Conservation (phyloP, 116 monocot genomes). For the Trichopus zeylanicus region DNA sequence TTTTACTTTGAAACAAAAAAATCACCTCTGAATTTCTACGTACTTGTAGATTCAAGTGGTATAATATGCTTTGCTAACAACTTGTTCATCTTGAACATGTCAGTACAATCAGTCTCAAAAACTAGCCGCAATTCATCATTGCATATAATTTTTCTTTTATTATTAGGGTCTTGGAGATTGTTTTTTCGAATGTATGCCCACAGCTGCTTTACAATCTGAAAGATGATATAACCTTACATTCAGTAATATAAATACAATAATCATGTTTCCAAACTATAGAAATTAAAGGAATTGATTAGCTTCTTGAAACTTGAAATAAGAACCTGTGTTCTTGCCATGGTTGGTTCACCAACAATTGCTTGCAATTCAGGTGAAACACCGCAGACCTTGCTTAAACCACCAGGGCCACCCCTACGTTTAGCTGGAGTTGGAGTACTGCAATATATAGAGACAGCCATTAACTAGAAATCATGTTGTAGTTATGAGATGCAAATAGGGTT, state of each 20-base stretch:
- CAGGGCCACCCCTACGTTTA: slow-evolving; percentile 92
- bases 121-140: slow-evolving; percentile 88
- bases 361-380: slow-evolving; percentile 89
- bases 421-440: slow-evolving; percentile 45
- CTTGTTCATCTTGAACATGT: slow-evolving; percentile 99
- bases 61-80: slow-evolving; percentile 87
- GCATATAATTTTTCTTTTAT: slow-evolving; percentile 94
- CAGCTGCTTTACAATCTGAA: slow-evolving; percentile 95
- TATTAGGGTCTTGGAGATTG: slow-evolving; percentile 95
- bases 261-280: background rate
- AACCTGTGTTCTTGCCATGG: slow-evolving; percentile 95
- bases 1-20: background rate
- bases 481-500: too few species aligned
- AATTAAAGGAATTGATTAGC: background rate
- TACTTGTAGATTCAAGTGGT: slow-evolving; percentile 65
- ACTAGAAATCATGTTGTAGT: too few species aligned
- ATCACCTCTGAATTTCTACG: slow-evolving; percentile 3
- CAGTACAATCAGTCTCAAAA: slow-evolving; percentile 97
- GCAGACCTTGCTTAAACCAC: slow-evolving; percentile 91
- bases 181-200: slow-evolving; percentile 97
- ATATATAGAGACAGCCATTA: background rate
- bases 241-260: background rate
- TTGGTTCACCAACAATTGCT: slow-evolving; percentile 90
- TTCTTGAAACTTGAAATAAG: background rate
- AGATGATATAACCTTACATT: background rate